Conservation (phyloP, 163 green algal species). For the Coccomyxa subellipsoidea region DNA sequence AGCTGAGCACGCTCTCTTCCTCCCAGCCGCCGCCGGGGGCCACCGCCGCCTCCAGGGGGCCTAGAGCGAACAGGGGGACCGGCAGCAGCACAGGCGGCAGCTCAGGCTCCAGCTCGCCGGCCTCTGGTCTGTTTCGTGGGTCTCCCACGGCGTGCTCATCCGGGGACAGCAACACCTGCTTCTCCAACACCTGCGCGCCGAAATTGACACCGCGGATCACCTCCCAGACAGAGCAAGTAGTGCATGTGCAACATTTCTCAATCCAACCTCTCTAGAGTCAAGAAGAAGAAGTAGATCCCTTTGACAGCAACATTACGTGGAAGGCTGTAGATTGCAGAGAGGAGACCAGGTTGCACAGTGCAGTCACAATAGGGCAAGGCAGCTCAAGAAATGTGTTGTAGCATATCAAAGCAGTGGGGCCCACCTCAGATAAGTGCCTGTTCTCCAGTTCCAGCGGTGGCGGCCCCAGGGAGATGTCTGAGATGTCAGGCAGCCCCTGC, state of each 20-base stretch:
- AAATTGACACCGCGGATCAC: too few relatives aligned
- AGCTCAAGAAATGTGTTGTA: too few relatives aligned
- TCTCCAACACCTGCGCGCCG: neutral
- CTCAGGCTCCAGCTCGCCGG: neutral
- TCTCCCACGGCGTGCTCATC: neutral
- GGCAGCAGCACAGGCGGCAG: neutral
- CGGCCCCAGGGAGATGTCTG: neutral
- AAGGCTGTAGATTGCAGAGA: too few relatives aligned
- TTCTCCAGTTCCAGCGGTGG: neutral
- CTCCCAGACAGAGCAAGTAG: too few relatives aligned
- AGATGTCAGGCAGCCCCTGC: neutral
- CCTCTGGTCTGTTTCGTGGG: neutral
- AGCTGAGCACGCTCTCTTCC: constrained; percentile 4
- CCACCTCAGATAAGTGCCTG: neutral
- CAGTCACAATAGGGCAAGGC: too few relatives aligned
- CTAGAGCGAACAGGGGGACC: neutral
- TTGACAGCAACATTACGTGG: too few relatives aligned
- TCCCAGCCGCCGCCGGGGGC: neutral
- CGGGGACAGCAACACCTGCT: neutral
- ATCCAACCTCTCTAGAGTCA: too few relatives aligned
- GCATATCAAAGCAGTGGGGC: neutral
- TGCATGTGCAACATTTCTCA: too few relatives aligned
- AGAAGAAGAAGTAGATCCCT: too few relatives aligned
- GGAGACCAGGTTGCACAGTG: too few relatives aligned
- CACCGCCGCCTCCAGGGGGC: neutral